Conservation (phyloP, 1,284 basidiomycete species). For the Coriolopsis trogii region DNA sequence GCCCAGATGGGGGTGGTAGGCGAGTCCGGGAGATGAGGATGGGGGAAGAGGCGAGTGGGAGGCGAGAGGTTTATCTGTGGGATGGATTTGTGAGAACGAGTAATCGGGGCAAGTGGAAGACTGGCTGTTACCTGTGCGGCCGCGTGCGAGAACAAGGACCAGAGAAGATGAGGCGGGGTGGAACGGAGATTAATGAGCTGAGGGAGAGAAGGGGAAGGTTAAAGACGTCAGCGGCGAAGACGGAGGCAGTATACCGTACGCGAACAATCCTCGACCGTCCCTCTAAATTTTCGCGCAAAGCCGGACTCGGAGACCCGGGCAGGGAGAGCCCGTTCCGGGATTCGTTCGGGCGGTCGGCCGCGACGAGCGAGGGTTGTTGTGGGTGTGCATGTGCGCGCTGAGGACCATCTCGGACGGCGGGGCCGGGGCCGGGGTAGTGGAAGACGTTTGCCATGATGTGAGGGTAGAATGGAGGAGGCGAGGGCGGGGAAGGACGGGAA, state of each 20-base stretch:
- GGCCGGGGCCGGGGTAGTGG: slow-evolving; percentile 4
- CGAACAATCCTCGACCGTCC: slow-evolving; percentile 14
- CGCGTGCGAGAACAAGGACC: slow-evolving; percentile 21
- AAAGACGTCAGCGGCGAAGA: neutral
- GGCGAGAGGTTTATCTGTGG: slow-evolving; percentile 5
- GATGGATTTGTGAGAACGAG: neutral
- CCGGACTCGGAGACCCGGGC: slow-evolving; percentile 9
- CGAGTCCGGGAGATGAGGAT: neutral
- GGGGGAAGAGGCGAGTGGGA: neutral
- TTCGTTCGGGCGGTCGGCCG: neutral
- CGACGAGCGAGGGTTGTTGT: neutral
- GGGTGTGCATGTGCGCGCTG: neutral
- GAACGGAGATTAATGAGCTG: slow-evolving; percentile 20
- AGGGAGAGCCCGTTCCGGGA: slow-evolving; percentile 14
- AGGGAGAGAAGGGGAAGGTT: neutral
- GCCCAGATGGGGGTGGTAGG: slow-evolving; percentile 10
- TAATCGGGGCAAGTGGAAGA: neutral
- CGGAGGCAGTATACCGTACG: slow-evolving; percentile 2
- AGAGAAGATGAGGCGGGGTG: slow-evolving; percentile 21
- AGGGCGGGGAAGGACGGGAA: neutral
- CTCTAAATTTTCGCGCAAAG: slow-evolving; percentile 12
- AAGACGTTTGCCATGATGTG: slow-evolving; percentile 4
- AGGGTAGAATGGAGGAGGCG: slow-evolving; percentile 4
- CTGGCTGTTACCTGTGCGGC: slow-evolving; percentile 11
- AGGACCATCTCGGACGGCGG: neutral